Evolutionary conservation across 2,329 filamentous ascomycete genomes (phyloP), one percentile per base, ranked within the genome.

Genomic region (Fusarium nodosum): DNA sequence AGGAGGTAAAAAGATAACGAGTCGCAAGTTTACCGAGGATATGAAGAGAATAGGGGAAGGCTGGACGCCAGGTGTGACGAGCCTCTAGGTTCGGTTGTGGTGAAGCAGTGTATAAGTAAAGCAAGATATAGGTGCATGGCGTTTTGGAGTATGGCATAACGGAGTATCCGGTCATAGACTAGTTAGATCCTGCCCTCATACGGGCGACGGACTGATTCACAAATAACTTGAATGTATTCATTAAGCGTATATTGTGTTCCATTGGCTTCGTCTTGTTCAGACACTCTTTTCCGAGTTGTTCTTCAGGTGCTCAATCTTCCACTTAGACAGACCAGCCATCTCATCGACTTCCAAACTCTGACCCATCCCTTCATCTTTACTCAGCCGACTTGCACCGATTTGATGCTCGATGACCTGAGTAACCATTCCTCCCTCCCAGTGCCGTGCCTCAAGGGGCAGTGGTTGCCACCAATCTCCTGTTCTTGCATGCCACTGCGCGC

Each of bases 21-120:
- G 94, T 79, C 88, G 86, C 72, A 89, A 84, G 77, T 99, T 99
- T 79, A 86, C 89, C 52, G 87, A 89, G 18, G 94, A 97, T 75
- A 90, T 99, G 77, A 89, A 91, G 78, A 86, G 91, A 72, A 96
- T 99, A 78, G 96, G 94, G 34, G 92, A 95, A 76, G 82, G 82
- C 2, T 99, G 96, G 94, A 87, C 86, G 59, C 93, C 94, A 1
- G 93, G 93, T 11, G 83, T 92, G 51, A 83, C 84, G 64, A 86
- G 72, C 64, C 79, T 92, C 62, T 93, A 78, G 42, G 61, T 20
- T 60, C 31, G n/a, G 15, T 33, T 92, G n/a, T 44, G 78, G 36
- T 22, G 22, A 12, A 20, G n/a, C n/a, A 36, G 47, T 57, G 57
- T 70, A 71, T 45, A 46, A 65, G 41, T 64, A 67, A 33, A 57